phyloP scores from a whole-genome alignment of 1,284 basidiomycete species.

The Malassezia obtusa region DNA sequence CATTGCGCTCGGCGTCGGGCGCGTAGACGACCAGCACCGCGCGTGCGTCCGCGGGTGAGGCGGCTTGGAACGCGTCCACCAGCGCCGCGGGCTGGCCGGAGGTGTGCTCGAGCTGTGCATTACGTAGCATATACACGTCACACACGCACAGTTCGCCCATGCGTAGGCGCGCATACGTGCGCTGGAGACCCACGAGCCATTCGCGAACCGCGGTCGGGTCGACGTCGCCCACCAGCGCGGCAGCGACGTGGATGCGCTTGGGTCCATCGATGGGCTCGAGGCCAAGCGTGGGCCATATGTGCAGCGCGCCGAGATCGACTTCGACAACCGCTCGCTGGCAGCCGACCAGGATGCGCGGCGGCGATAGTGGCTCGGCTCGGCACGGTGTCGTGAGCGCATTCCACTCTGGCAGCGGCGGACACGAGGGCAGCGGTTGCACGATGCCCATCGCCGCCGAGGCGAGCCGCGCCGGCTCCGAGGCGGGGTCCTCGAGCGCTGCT shows the following conservation, averaged over 20 bases:
- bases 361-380: background rate
- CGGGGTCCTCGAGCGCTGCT: background rate
- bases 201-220: background rate
- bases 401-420: background rate
- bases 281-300: slow-evolving; percentile 5
- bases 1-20: background rate
- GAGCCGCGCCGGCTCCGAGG: background rate
- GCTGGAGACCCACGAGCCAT: slow-evolving; percentile 1
- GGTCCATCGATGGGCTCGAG: slow-evolving; percentile 6
- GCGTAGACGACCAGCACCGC: background rate
- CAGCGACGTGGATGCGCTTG: background rate
- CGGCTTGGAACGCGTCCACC: background rate
- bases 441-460: background rate
- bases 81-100: background rate
- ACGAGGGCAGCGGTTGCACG: background rate
- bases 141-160: background rate
- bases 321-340: slow-evolving; percentile 7
- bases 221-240: slow-evolving; percentile 6
- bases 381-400: background rate
- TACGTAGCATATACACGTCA: background rate
- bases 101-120: background rate
- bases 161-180: background rate
- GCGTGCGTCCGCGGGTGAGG: background rate
- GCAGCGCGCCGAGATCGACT: background rate
- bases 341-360: slow-evolving; percentile 6